A percentile compares a stretch with the other conserved stretches of the same genome.
phyloP scores from a whole-genome alignment of 2,329 filamentous ascomycete species.

The Ceratocystis harringtonii region DNA sequence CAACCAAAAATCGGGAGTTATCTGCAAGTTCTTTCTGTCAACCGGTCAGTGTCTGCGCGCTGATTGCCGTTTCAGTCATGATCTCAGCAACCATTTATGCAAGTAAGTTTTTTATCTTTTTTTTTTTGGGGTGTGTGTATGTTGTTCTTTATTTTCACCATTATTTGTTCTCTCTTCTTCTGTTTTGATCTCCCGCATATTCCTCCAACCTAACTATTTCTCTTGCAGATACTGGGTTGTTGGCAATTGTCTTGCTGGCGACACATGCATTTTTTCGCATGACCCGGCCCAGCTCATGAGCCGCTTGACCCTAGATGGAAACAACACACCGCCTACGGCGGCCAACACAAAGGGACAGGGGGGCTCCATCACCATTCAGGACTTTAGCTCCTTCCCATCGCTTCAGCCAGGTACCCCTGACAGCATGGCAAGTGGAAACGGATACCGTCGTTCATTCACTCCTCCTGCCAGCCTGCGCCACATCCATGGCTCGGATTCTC shows the following conservation, averaged over 20 bases:
- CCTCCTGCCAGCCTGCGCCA: slow-evolving; percentile 58
- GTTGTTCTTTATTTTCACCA: slow-evolving; percentile 7
- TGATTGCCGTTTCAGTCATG: slow-evolving; percentile 94
- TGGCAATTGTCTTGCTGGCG: slow-evolving; percentile 85
- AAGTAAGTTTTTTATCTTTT: slow-evolving; percentile 50
- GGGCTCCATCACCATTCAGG: slow-evolving; percentile 58
- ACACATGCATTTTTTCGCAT: slow-evolving; percentile 93
- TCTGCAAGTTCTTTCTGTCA: slow-evolving; percentile 94
- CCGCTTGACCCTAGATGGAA: slow-evolving; percentile 59
- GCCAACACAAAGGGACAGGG: slow-evolving; percentile 35
- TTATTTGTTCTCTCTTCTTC: slow-evolving; percentile 15
- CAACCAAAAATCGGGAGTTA: slow-evolving; percentile 66
- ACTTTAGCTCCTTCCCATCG: slow-evolving; percentile 72
- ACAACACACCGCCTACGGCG: slow-evolving; percentile 41
- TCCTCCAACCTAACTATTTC: slow-evolving; percentile 20
- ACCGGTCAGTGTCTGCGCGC: slow-evolving; percentile 90
- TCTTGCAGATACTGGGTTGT: slow-evolving; percentile 73
- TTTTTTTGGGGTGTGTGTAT: slow-evolving; percentile 13
- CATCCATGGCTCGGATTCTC: slow-evolving; percentile 45
- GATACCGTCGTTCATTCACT: slow-evolving; percentile 40
- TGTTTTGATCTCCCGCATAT: background rate
- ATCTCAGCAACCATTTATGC: slow-evolving; percentile 91
- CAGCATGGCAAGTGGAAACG: slow-evolving; percentile 31
- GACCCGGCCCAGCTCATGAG: slow-evolving; percentile 79
- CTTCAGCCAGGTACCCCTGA: slow-evolving; percentile 48